Percentiles rank a stretch among this genome's conserved stretches.
Evolutionary conservation across 179 eudicot genomes (phyloP).

Genomic region (Pouteria campechiana): DNA sequence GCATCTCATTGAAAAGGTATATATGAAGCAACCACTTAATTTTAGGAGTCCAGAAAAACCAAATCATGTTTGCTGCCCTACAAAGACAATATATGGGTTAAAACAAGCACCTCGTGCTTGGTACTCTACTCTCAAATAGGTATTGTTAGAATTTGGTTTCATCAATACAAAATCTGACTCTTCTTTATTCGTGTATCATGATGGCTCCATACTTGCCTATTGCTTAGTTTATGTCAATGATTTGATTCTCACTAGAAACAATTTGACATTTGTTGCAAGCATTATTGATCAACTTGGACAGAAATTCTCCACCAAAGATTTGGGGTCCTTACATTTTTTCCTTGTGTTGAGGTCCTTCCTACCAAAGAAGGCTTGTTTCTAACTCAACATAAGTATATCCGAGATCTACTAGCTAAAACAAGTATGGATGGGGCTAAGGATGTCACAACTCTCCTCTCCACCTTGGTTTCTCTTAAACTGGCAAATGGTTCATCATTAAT

Average conservation of each 20-base stretch:
- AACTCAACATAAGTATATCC: not conserved
- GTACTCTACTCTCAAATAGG: not conserved
- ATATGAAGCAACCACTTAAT: not conserved
- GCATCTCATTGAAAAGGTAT: not conserved
- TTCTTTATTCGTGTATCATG: not conserved
- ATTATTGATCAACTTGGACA: not conserved
- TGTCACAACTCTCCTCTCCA: not conserved
- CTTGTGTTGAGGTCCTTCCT: not conserved
- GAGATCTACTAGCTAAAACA: not conserved
- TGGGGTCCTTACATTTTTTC: not conserved
- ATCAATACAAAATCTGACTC: not conserved
- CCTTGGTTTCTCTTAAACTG: not conserved
- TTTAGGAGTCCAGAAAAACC: not conserved
- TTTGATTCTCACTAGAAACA: not conserved
- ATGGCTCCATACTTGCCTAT: too few relatives aligned
- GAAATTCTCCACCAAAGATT: too few relatives aligned
- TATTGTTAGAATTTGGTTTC: not conserved
- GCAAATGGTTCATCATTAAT: not conserved
- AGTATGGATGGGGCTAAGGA: not conserved
- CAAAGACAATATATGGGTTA: too few relatives aligned
- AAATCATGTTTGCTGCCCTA: too few relatives aligned
- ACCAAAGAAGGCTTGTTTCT: not conserved
- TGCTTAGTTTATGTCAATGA: not conserved
- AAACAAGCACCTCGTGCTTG: not conserved
- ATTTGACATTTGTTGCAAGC: not conserved